Conservation (phyloP, 257 asterid genomes). For the Voacanga thouarsii region DNA sequence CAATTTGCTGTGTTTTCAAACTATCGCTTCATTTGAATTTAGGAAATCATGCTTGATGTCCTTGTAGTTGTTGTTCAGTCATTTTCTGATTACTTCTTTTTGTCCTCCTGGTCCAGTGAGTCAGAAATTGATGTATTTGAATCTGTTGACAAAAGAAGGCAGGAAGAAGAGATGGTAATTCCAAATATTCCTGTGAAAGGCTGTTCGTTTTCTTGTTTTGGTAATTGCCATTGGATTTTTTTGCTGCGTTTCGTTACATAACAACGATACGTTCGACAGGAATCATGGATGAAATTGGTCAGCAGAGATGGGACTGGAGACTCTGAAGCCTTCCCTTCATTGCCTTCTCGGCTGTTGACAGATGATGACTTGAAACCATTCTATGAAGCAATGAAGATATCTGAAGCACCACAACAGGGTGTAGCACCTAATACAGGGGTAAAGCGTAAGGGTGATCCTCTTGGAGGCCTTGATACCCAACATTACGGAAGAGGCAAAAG, state of each 20-base stretch:
- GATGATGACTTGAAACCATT: constrained; percentile 81
- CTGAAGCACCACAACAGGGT: constrained; percentile 42
- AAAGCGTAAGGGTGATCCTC: constrained; percentile 73
- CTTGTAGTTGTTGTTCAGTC: not conserved
- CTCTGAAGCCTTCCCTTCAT: constrained; percentile 53
- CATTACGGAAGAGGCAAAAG: constrained; percentile 99
- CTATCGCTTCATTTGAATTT: not conserved
- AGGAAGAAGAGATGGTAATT: constrained; percentile 75
- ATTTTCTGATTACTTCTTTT: constrained; percentile 22
- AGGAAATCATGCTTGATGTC: not conserved
- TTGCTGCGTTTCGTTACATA: constrained; percentile 16
- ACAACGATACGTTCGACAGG: constrained; percentile 39
- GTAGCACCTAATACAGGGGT: constrained; percentile 52
- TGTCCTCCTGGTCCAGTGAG: constrained; percentile 42
- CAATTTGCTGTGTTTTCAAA: not conserved
- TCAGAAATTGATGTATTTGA: constrained; percentile 95
- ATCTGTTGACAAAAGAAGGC: constrained; percentile 78
- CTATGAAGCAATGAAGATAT: constrained; percentile 83
- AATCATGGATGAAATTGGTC: constrained; percentile 59
- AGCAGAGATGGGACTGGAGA: constrained; percentile 43
- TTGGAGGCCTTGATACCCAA: constrained; percentile 90
- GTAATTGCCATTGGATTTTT: not conserved
- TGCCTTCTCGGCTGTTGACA: constrained; percentile 81
- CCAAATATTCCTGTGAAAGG: constrained; percentile 17
- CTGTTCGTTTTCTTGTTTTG: constrained; percentile 8